Conservation (phyloP, 169 alveolate species). For the Cryptosporidium meleagridis region DNA sequence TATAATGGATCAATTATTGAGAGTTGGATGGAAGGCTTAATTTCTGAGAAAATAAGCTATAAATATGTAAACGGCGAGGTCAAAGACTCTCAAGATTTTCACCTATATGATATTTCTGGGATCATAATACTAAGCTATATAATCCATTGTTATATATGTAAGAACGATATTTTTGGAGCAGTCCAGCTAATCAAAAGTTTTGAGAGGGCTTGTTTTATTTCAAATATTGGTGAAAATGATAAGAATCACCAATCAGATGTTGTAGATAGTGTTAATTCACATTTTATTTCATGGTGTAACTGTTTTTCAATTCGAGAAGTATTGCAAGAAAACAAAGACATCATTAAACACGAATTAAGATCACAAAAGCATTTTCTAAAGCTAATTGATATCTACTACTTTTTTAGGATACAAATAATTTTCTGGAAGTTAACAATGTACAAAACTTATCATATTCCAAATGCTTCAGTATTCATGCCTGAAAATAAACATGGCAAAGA, state of each 20-base stretch:
- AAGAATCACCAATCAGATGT: background rate
- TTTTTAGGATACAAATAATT: slow-evolving; percentile 56
- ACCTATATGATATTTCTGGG: slow-evolving; percentile 59
- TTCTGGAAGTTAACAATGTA: slow-evolving; percentile 49
- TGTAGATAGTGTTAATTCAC: background rate
- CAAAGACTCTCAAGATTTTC: background rate
- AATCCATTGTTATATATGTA: slow-evolving; percentile 66
- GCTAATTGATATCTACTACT: slow-evolving; percentile 35
- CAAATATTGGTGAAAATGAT: background rate
- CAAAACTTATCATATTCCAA: slow-evolving; percentile 42
- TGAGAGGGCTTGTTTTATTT: slow-evolving; percentile 40
- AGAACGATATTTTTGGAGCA: slow-evolving; percentile 41
- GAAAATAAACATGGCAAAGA: background rate
- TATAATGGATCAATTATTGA: slow-evolving; percentile 28
- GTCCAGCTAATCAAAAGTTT: slow-evolving; percentile 19
- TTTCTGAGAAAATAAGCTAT: background rate
- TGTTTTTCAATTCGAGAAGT: slow-evolving; percentile 19
- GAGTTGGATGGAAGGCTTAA: background rate
- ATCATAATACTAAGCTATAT: slow-evolving; percentile 32
- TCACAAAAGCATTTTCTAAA: slow-evolving; percentile 2
- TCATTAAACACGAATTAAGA: slow-evolving; percentile 6
- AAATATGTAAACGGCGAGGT: slow-evolving; percentile 18
- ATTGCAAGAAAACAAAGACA: background rate
- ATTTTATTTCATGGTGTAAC: slow-evolving; percentile 43
- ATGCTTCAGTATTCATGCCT: slow-evolving; percentile 25